Percentiles rank a stretch among this genome's conserved stretches.
Evolutionary conservation across 2,329 filamentous ascomycete genomes (phyloP).

Genomic region (Exserohilum turcica): DNA sequence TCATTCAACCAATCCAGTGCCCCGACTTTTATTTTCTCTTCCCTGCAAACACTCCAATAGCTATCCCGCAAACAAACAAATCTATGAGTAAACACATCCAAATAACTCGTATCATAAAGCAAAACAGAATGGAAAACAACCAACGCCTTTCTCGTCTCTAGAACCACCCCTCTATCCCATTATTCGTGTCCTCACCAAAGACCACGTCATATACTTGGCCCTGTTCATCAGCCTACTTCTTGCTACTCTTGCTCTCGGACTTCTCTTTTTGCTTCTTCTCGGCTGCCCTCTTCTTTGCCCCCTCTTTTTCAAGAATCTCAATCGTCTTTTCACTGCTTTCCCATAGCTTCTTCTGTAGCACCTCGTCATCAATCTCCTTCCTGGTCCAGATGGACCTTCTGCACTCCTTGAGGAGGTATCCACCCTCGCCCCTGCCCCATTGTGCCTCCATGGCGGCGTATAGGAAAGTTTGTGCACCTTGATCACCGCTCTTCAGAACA

Average conservation of each 20-base stretch:
- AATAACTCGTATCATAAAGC: background rate
- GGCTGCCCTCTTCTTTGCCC: constrained; percentile 65
- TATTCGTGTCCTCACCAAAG: background rate
- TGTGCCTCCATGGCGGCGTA: constrained; percentile 82
- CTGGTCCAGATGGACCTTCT: constrained; percentile 73
- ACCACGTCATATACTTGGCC: constrained; percentile 34
- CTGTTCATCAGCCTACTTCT: constrained; percentile 23
- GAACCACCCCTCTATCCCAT: background rate
- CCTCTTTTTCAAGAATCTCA: constrained; percentile 78
- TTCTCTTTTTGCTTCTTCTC: constrained; percentile 60
- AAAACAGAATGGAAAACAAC: background rate
- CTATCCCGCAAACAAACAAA: background rate
- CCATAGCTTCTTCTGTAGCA: constrained; percentile 84
- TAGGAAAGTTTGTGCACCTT: constrained; percentile 85
- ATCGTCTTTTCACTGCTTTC: constrained; percentile 81
- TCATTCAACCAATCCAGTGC: background rate
- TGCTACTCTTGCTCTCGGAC: constrained; percentile 25
- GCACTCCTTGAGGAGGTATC: constrained; percentile 87
- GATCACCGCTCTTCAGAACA: constrained; percentile 79
- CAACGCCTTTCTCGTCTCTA: background rate
- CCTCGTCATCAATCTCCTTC: constrained; percentile 77
- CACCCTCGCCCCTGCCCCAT: constrained; percentile 68
- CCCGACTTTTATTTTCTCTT: background rate
- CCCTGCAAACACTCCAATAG: background rate
- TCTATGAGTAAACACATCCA: background rate